Conservation (phyloP, 805 yeast genomes). For the Sungouiella thailandica region DNA sequence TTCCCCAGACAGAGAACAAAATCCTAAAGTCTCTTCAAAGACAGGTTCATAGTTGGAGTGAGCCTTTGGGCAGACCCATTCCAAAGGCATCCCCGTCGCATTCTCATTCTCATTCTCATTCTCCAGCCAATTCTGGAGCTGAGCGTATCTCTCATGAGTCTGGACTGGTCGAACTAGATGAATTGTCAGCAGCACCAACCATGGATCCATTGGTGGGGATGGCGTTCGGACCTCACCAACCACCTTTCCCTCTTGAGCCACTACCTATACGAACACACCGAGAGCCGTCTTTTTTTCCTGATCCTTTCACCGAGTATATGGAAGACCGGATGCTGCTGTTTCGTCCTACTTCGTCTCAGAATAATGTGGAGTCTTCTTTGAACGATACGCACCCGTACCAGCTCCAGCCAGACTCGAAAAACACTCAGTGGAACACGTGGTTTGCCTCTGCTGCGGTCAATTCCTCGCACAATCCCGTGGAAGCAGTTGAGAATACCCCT, state of each 20-base stretch:
- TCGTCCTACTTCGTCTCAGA: conserved; percentile 13
- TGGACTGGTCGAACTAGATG: too few species aligned
- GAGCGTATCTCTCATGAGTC: too few species aligned
- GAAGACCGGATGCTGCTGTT: conserved; percentile 13
- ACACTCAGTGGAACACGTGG: neutral
- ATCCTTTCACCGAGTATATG: conserved; percentile 13
- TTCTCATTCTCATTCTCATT: too few species aligned
- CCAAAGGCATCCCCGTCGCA: too few species aligned
- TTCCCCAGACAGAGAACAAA: too few species aligned
- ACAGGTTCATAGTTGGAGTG: too few species aligned
- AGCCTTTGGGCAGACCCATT: too few species aligned
- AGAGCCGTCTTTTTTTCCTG: conserved; percentile 9
- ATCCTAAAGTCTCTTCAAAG: too few species aligned
- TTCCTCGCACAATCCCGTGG: too few species aligned
- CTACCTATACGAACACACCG: neutral
- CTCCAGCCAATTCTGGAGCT: too few species aligned
- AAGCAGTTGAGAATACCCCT: neutral
- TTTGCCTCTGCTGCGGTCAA: neutral
- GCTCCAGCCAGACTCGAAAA: neutral
- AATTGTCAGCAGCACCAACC: neutral
- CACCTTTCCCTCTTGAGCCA: conserved; percentile 9
- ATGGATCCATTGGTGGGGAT: conserved; percentile 10
- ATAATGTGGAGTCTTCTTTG: conserved; percentile 11
- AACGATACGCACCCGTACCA: conserved; percentile 13
- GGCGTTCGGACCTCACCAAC: conserved; percentile 9